A percentile compares a stretch with the other conserved stretches of the same genome.
Evolutionary conservation across 1,284 basidiomycete species (phyloP).

Genomic region (Ceratobasidium papillatum): DNA sequence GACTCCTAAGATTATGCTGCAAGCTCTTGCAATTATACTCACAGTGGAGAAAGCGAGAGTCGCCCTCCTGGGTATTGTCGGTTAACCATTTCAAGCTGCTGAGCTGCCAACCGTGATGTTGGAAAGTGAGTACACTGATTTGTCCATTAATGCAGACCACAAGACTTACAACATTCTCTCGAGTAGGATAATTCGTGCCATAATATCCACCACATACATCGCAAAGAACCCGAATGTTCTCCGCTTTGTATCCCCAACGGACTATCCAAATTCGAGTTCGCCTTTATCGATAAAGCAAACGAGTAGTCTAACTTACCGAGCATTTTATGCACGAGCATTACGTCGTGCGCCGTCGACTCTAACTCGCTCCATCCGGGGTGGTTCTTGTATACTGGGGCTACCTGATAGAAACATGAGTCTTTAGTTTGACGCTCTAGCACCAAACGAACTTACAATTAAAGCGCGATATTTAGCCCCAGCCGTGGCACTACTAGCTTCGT

Average conservation of each 20-base stretch:
- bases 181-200: background rate
- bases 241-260: background rate
- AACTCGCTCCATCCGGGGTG: background rate
- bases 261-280: background rate
- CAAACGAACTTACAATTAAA: background rate
- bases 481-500: background rate
- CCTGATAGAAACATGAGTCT: background rate
- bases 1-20: background rate
- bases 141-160: no score
- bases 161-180: background rate
- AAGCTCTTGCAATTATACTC: background rate
- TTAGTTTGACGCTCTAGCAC: background rate
- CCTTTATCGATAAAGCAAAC: background rate
- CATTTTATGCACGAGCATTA: slow-evolving; percentile 7
- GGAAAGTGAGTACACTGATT: background rate
- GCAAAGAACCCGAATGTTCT: slow-evolving; percentile 9
- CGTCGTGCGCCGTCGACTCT: background rate
- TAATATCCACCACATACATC: slow-evolving; percentile 1
- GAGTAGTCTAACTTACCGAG: background rate
- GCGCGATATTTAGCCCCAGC: background rate
- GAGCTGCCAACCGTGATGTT: background rate
- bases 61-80: background rate
- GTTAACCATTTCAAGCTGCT: background rate
- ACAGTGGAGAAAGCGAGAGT: slow-evolving; percentile 14
- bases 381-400: background rate